phyloP scores from a whole-genome alignment of 768 basidiomycete genomes.

The Leucocoprinus sp. region DNA sequence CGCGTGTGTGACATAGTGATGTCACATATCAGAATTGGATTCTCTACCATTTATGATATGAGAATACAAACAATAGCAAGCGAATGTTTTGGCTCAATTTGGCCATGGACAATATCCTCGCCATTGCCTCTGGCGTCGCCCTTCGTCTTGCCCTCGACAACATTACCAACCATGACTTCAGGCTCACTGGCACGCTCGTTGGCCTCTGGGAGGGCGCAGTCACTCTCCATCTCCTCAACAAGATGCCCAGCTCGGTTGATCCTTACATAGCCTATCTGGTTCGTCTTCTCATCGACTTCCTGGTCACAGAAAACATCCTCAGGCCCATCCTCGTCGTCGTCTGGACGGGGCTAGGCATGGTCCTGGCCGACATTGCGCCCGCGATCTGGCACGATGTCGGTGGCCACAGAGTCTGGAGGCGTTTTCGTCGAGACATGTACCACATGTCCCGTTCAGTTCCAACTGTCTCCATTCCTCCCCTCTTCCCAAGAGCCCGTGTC shows the following conservation, averaged over 20 bases:
- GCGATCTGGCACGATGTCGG: constrained; percentile 33
- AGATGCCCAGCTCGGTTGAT: constrained; percentile 56
- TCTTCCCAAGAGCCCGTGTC: constrained; percentile 30
- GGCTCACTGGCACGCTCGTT: constrained; percentile 54
- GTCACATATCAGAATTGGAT: too few species aligned
- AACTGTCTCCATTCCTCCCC: constrained; percentile 21
- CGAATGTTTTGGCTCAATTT: constrained; percentile 15
- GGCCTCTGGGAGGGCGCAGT: constrained; percentile 78
- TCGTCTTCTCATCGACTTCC: constrained; percentile 64
- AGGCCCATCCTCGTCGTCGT: constrained; percentile 31
- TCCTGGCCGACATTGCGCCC: constrained; percentile 33
- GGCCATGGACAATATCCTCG: constrained; percentile 61
- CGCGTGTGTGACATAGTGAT: too few species aligned
- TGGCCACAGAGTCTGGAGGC: constrained; percentile 29
- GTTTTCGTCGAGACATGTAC: constrained; percentile 33
- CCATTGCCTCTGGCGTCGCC: constrained; percentile 59
- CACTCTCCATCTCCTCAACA: constrained; percentile 62
- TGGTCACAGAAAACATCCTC: constrained; percentile 45
- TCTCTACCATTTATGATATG: too few species aligned
- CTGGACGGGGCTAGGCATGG: constrained; percentile 35
- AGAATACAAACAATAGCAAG: not conserved
- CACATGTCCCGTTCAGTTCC: constrained; percentile 19
- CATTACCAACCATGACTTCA: constrained; percentile 40
- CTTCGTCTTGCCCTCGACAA: constrained; percentile 55
- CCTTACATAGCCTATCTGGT: constrained; percentile 63